Conservation (phyloP, 2,329 filamentous ascomycete species). For the Bimuria novae-zelandiae region DNA sequence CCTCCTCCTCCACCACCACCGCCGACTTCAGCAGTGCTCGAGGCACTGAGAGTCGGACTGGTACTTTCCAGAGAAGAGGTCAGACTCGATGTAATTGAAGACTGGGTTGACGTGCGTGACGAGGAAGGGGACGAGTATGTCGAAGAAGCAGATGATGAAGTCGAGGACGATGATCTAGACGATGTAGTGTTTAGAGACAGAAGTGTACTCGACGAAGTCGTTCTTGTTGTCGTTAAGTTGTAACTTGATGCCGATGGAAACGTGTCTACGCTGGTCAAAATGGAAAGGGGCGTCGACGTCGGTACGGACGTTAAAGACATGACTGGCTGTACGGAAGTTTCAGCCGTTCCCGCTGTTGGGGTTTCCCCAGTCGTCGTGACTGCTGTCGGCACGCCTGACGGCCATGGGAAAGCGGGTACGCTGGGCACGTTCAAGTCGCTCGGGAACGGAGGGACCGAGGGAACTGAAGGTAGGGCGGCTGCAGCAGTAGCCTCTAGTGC, state of each 20-base stretch:
- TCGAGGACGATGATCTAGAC: conserved; percentile 9
- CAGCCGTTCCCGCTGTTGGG: too few relatives aligned
- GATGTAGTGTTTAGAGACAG: conserved; percentile 19
- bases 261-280: neutral
- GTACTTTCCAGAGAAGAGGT: conserved; percentile 2
- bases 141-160: conserved; percentile 16
- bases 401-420: conserved; percentile 41
- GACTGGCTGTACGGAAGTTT: too few relatives aligned
- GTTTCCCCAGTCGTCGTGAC: neutral
- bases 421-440: conserved; percentile 32
- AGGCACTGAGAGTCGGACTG: neutral
- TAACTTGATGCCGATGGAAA: conserved; percentile 7
- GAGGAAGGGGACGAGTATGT: conserved; percentile 20
- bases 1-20: conserved; percentile 14
- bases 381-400: conserved; percentile 25
- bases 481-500: conserved; percentile 7
- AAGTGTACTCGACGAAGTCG: conserved; percentile 13
- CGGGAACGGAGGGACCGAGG: conserved; percentile 43
- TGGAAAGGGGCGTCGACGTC: neutral
- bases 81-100: conserved; percentile 11
- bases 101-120: conserved; percentile 9
- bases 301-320: too few relatives aligned
- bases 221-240: conserved; percentile 24
- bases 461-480: conserved; percentile 18
- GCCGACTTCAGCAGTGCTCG: conserved; percentile 14